Evolutionary conservation across 192 early-diverging fungal genomes (phyloP).

Genomic region (Coemansia umbellata): DNA sequence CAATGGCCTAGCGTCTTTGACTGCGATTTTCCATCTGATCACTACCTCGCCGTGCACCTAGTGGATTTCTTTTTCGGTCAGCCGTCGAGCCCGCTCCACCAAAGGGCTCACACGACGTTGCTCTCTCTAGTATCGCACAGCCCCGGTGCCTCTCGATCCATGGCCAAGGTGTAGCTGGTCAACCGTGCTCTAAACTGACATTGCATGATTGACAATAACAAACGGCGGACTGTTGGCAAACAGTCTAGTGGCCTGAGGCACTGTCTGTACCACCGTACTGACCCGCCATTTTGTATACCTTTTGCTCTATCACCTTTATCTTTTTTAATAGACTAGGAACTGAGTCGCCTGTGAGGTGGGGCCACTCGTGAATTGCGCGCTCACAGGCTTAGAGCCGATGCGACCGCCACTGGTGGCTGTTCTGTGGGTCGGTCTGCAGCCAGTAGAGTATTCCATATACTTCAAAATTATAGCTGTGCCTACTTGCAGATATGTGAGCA

Average conservation of each 20-base stretch:
- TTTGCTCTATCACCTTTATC: constrained; percentile 7
- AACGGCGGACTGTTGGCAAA: constrained; percentile 33
- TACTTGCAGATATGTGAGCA: no score
- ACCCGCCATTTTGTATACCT: constrained; percentile 2
- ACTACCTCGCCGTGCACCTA: constrained; percentile 34
- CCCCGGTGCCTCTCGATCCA: not conserved
- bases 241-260: constrained; percentile 22
- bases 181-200: constrained; percentile 10
- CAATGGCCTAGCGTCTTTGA: constrained; percentile 27
- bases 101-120: not conserved
- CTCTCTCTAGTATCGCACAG: not conserved
- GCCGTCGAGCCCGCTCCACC: constrained; percentile 5
- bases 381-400: constrained; percentile 13
- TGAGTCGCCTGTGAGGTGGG: constrained; percentile 13
- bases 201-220: constrained; percentile 18
- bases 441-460: constrained; percentile 45
- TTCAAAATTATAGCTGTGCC: no score
- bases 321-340: constrained; percentile 7
- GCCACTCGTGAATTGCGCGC: constrained; percentile 17
- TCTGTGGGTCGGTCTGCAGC: constrained; percentile 15
- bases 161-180: no score
- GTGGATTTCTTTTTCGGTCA: constrained; percentile 15
- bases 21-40: constrained; percentile 23
- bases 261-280: constrained; percentile 6
- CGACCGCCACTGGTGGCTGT: constrained; percentile 19